Evolutionary conservation across 257 asterid genomes (phyloP).

Genomic region (Nicotiana attenuata): DNA sequence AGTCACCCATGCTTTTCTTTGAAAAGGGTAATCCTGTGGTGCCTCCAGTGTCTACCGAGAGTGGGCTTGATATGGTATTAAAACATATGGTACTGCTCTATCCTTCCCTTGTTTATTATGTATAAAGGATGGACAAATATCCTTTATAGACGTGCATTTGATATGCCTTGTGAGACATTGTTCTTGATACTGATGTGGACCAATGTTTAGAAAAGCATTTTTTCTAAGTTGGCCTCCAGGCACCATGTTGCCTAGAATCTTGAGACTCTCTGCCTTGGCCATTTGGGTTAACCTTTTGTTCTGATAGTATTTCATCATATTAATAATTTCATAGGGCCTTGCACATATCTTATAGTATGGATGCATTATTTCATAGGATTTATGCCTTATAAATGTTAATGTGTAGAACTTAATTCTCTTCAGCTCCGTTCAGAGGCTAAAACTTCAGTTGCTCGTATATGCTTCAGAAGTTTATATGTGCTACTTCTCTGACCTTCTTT

Average conservation of each 20-base stretch:
- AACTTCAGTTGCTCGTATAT: neutral
- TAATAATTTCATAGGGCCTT: neutral
- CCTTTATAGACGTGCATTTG: neutral
- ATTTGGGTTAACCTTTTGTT: no score
- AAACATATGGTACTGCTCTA: constrained; percentile 58
- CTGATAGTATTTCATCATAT: neutral
- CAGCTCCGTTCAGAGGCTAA: neutral
- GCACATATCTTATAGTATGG: neutral
- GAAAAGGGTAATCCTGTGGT: constrained; percentile 69
- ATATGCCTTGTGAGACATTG: neutral
- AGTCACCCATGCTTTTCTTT: constrained; percentile 89
- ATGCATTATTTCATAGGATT: neutral
- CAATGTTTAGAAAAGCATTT: no score
- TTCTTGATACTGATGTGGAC: neutral
- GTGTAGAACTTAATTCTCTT: neutral
- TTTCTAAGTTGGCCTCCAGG: no score
- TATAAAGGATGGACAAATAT: neutral
- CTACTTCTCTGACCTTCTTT: neutral
- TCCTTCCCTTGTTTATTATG: constrained; percentile 7
- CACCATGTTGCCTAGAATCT: no score
- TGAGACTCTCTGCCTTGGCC: no score
- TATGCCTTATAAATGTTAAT: neutral
- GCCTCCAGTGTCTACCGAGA: constrained; percentile 64
- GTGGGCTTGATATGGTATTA: constrained; percentile 74
- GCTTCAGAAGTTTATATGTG: neutral